Evolutionary conservation across 2,329 filamentous ascomycete species (phyloP).

Genomic region (Rhynchosporium agropyri): DNA sequence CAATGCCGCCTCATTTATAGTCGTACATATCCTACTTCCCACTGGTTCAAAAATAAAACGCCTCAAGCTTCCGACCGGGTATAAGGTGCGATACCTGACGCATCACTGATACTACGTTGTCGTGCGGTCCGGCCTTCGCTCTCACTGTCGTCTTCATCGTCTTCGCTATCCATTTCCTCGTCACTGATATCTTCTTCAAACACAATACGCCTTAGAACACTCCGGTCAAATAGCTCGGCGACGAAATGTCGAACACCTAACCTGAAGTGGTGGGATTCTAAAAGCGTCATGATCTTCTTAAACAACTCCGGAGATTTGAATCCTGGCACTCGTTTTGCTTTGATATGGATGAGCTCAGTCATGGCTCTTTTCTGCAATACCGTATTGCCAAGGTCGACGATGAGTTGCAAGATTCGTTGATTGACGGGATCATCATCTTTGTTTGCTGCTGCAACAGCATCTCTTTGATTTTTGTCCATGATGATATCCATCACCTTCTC

Average conservation of each 20-base stretch:
- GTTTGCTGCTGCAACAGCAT: conserved; percentile 49
- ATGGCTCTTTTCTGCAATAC: conserved; percentile 88
- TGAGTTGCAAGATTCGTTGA: conserved; percentile 77
- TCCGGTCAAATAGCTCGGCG: conserved; percentile 92
- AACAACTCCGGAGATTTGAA: conserved; percentile 81
- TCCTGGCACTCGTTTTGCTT: conserved; percentile 70
- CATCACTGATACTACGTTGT: conserved; percentile 55
- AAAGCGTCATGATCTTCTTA: conserved; percentile 78
- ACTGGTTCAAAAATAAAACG: conserved; percentile 4
- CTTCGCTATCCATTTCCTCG: conserved; percentile 46
- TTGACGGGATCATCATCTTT: conserved; percentile 64
- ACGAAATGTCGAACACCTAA: conserved; percentile 86
- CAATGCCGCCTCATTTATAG: conserved; percentile 25
- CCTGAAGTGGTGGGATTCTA: conserved; percentile 89
- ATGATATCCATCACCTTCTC: conserved; percentile 39
- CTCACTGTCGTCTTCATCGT: conserved; percentile 49
- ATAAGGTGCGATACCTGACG: conserved; percentile 29
- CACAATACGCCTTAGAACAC: conserved; percentile 81
- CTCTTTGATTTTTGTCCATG: conserved; percentile 50
- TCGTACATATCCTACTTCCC: conserved; percentile 28
- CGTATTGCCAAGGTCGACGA: conserved; percentile 89
- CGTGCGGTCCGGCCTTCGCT: conserved; percentile 52
- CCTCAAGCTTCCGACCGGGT: conserved; percentile 19
- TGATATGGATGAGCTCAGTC: conserved; percentile 78
- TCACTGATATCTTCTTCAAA: conserved; percentile 61